These are phyloP conservation scores for Butyriboletus appendiculatus DNA, from an alignment of 1,284 basidiomycete species.

Conservation along the genomic window DNA sequence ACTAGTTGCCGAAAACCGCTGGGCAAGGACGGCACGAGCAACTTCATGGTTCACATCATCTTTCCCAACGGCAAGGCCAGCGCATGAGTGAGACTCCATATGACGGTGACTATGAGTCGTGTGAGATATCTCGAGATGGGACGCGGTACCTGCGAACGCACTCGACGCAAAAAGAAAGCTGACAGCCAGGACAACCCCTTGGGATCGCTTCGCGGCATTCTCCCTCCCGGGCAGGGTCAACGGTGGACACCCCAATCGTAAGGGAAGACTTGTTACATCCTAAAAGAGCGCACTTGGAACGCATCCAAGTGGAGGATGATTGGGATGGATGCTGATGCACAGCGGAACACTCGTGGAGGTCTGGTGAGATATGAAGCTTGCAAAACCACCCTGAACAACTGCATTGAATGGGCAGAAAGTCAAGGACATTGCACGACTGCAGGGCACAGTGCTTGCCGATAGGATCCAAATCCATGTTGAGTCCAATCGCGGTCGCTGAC, in stretches of 20 bases:
- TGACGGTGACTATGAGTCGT: slow-evolving; percentile 55
- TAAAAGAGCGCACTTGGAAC: slow-evolving; percentile 50
- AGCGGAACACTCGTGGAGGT: slow-evolving; percentile 54
- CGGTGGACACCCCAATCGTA: slow-evolving; percentile 37
- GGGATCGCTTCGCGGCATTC: slow-evolving; percentile 8
- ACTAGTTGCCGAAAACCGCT: slow-evolving; percentile 47
- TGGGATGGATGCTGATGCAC: slow-evolving; percentile 8
- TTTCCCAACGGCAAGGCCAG: slow-evolving; percentile 17
- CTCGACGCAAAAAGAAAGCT: slow-evolving; percentile 61
- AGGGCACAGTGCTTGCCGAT: slow-evolving; percentile 50
- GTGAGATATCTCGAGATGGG: slow-evolving; percentile 12
- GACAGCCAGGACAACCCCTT: slow-evolving; percentile 53
- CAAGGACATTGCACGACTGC: slow-evolving; percentile 46
- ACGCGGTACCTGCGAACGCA: slow-evolving; percentile 34
- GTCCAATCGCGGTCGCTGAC: no score
- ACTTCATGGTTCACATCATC: slow-evolving; percentile 43
- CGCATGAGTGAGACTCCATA: slow-evolving; percentile 55
- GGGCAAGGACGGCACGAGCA: slow-evolving; percentile 55
- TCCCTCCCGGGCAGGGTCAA: slow-evolving; percentile 23
- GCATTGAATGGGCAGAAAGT: slow-evolving; percentile 55
- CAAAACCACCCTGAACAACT: slow-evolving; percentile 48
- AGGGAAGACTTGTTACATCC: slow-evolving; percentile 59
- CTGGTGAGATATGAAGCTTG: slow-evolving; percentile 52
- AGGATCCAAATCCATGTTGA: slow-evolving; percentile 37
- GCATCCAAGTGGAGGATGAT: slow-evolving; percentile 23